Percentiles rank a stretch among this genome's conserved stretches.
Evolutionary conservation across 2,329 filamentous ascomycete genomes (phyloP).

Genomic region (Talaromyces sp.): DNA sequence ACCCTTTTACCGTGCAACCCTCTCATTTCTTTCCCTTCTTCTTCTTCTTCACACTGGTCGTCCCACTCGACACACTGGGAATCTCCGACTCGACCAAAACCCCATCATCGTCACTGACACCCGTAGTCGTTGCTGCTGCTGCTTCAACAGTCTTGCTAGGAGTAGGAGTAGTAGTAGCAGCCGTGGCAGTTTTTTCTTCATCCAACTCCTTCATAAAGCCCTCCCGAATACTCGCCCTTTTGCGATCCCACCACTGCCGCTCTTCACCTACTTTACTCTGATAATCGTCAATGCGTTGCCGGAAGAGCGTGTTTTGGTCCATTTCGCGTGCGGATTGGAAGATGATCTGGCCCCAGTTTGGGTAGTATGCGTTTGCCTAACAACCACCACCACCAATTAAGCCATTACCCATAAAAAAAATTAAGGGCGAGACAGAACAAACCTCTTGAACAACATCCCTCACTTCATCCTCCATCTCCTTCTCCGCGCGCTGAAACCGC

Average conservation of each 20-base stretch:
- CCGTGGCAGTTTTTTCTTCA: slow-evolving; percentile 16
- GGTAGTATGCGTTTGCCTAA: slow-evolving; percentile 82
- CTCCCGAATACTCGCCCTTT: slow-evolving; percentile 64
- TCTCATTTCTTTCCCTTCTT: slow-evolving; percentile 45
- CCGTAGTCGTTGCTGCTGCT: background rate
- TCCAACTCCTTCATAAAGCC: slow-evolving; percentile 81
- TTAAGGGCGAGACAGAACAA: no score
- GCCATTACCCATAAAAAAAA: no score
- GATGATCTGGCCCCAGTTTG: slow-evolving; percentile 88
- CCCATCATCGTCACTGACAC: slow-evolving; percentile 62
- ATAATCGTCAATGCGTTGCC: slow-evolving; percentile 68
- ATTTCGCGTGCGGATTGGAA: slow-evolving; percentile 99
- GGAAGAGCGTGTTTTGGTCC: slow-evolving; percentile 72
- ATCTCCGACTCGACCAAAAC: slow-evolving; percentile 68
- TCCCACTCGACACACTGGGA: slow-evolving; percentile 29
- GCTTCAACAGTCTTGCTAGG: background rate
- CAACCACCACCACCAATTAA: no score
- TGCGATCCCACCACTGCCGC: slow-evolving; percentile 90
- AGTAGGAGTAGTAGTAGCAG: slow-evolving; percentile 9
- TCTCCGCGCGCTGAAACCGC: slow-evolving; percentile 83
- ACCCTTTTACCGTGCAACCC: background rate
- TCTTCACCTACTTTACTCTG: slow-evolving; percentile 66
- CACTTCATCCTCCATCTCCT: slow-evolving; percentile 95
- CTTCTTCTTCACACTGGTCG: slow-evolving; percentile 38
- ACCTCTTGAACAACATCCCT: slow-evolving; percentile 92